phyloP scores from a whole-genome alignment of 345 rosid species.

The Syzygium grande region DNA sequence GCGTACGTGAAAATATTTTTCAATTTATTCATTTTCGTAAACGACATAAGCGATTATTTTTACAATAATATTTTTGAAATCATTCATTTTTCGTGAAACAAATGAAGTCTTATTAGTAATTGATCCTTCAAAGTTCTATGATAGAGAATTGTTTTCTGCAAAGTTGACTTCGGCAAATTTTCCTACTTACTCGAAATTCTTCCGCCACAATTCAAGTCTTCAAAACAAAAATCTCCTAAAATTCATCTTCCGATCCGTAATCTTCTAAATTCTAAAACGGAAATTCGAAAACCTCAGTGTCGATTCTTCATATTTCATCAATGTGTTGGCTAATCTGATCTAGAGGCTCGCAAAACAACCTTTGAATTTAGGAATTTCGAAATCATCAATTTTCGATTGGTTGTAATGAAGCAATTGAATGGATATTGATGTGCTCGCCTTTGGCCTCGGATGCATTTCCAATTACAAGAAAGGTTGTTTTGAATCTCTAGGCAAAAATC shows the following conservation, averaged over 20 bases:
- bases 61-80: no score
- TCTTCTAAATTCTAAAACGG: not conserved
- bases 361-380: not conserved
- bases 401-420: not conserved
- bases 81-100: not conserved
- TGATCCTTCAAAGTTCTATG: not conserved
- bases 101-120: not conserved
- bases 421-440: not conserved
- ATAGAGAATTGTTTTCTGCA: not conserved
- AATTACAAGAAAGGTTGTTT: not conserved
- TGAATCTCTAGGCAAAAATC: not conserved
- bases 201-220: not conserved
- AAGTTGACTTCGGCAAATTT: not conserved
- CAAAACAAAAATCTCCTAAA: not conserved
- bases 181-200: not conserved
- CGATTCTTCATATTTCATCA: not conserved
- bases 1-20: no score
- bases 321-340: not conserved
- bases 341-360: not conserved
- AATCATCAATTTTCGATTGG: not conserved
- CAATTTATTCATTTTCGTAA: no score
- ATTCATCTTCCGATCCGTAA: not conserved
- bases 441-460: accelerated
- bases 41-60: no score
- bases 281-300: not conserved